Base-by-base conservation (phyloP, 148 eudicot species). In the Chenopodium formosanum region DNA sequence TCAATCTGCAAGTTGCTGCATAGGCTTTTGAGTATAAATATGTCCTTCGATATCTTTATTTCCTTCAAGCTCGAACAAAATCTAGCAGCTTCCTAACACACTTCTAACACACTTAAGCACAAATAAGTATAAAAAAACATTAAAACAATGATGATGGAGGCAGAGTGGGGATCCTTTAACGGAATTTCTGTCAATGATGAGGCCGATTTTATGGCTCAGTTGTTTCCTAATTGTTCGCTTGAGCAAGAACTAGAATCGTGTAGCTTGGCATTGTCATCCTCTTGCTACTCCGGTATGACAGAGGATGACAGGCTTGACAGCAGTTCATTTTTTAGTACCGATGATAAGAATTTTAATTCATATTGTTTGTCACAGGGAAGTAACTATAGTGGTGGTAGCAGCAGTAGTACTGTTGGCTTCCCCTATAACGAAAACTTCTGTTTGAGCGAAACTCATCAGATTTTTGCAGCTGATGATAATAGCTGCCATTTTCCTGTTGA, bases 171-270 rank as follows among this genome's bases (percentile, higher is more conserved):
- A 81, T 77, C 86, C 12, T 84, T 89, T 23, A 81, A 74, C 83
- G 89, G 88, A 67, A 87, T 86, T 77, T 89, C 83, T 20, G 85
- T 85, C 16, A 85, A 75, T 27, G 94, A 91, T 6, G 97, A 92
- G 78, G 87, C 90, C 40, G 90, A 90, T 44, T 89, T 94, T 70
- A 88, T 91, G 87, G 91, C 94, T 13, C 91, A 88, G 47, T 84
- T 89, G 83, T 89, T 92, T 34, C 83, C 86, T 37, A 88, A 82
- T 76, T 79, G 79, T 53, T 85, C 87, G 0, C 75, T 86, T 8
- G 81, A 82, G 31, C 81, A 84, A 58, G 86, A 85, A 58, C 73
- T 78, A 19, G 86, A 81, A 22, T 37, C 83, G 63, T 73, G 79
- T 46, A 62, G 78, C 80, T 84, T 75, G n/a, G 37, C 68, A 46